These are phyloP conservation scores for Alternaria sp. DNA, from an alignment of 2,329 filamentous ascomycete genomes.

Conservation along the genomic window DNA sequence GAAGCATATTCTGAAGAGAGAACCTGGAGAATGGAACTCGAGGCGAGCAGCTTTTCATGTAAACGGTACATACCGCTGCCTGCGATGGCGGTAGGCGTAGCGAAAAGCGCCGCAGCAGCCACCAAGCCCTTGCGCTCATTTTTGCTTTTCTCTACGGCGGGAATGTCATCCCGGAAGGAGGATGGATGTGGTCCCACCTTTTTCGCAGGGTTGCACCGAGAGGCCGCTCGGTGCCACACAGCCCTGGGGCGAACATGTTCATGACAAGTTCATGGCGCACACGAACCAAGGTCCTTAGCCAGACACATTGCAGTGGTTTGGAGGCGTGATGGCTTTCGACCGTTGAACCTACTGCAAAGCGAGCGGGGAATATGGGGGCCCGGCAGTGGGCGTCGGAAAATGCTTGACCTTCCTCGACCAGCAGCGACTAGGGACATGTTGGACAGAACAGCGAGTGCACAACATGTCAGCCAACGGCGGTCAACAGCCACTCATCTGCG, in stretches of 20 bases:
- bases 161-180: conserved; percentile 16
- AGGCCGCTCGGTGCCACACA: conserved; percentile 15
- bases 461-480: conserved; percentile 34
- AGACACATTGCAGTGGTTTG: not conserved
- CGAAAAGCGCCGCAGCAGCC: conserved; percentile 19
- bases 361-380: conserved; percentile 9
- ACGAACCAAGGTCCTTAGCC: conserved; percentile 4
- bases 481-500: conserved; percentile 20
- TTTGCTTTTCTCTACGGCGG: conserved; percentile 15
- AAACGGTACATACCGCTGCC: not conserved
- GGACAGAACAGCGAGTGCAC: conserved; percentile 25
- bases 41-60: not conserved
- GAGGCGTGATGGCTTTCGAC: not conserved
- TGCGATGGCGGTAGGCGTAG: conserved; percentile 11
- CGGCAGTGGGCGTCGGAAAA: conserved; percentile 13
- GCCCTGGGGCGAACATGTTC: conserved; percentile 17
- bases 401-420: conserved; percentile 19
- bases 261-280: conserved; percentile 13
- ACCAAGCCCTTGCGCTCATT: conserved; percentile 9
- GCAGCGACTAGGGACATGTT: conserved; percentile 8
- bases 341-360: conserved; percentile 2
- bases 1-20: not conserved
- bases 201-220: conserved; percentile 18
- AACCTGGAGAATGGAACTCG: conserved; percentile 3
- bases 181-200: conserved; percentile 19